Base-by-base conservation (phyloP, 129 eudicot genomes). In the Flaveria robusta region DNA sequence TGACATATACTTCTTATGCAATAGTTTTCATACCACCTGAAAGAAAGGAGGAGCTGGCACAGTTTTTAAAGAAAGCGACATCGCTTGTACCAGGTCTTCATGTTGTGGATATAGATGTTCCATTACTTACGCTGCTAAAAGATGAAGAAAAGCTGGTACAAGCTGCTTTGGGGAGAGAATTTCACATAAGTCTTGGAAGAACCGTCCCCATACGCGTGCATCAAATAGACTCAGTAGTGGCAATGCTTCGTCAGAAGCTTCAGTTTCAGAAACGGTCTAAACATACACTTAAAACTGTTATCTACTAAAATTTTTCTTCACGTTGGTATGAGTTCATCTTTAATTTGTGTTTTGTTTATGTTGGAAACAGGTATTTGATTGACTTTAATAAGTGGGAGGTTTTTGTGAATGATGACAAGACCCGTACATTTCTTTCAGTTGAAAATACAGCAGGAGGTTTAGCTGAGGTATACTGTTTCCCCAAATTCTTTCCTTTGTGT, bases 171-270 rank as follows among this genome's bases (percentile, higher is more conserved):
- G 96, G 94, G 81, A 87, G 89, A 68, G 96, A 89, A 74, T 94
- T 87, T 45, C 99, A 94, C 77, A 88, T 91, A 70, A 94, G 97
- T 74, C 88, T 94, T 74, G 99, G 97, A 70, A 89, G 99, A 79
- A 94, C 97, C 45, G 94, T 94, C 51, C 96, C 99, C 2, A 81
- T 91, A 52, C 89, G 97, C 10, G 90, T 87, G 72, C 99, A 94
- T 74, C 97, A 94, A 76, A 90, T 91, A 45, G 96, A 89, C 62
- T 85, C 99, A 2, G 74, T 87, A 62, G 91, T 91, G 51, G 54
- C 87, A 55, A 91, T 91, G 97, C 97, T 91, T 69, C 90, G 96
- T 29, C 97, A 91, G 80, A 91, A 82, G 82, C 94, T 91, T 68
- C 93, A 87, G 69, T 69, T 78, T 68, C 92, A 82, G 76, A 94